These are phyloP conservation scores for Aphanomyces stellatus DNA, from an alignment of 352 stramenopile genomes.

Conservation along the genomic window DNA sequence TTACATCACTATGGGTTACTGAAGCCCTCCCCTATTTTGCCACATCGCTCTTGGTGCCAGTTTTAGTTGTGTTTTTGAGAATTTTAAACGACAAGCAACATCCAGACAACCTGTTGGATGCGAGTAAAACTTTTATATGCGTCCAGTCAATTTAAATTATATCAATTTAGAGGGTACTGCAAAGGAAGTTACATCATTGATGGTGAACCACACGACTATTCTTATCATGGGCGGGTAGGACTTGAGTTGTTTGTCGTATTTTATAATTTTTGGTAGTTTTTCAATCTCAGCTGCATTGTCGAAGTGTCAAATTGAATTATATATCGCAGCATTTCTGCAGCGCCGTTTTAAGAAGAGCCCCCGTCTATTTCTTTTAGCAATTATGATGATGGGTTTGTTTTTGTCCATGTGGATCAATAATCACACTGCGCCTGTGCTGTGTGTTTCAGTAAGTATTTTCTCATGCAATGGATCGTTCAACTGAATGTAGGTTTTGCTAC, in stretches of 20 bases:
- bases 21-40: slow-evolving; percentile 88
- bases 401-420: slow-evolving; percentile 92
- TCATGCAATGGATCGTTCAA: background rate
- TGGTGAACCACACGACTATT: slow-evolving; percentile 91
- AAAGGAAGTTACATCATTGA: slow-evolving; percentile 81
- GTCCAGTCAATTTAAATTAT: slow-evolving; percentile 4
- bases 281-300: slow-evolving; percentile 86
- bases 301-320: slow-evolving; percentile 89
- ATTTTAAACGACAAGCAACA: slow-evolving; percentile 84
- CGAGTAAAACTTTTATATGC: slow-evolving; percentile 35
- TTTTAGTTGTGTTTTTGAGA: slow-evolving; percentile 80
- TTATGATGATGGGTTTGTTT: slow-evolving; percentile 91
- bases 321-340: slow-evolving; percentile 85
- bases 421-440: slow-evolving; percentile 89
- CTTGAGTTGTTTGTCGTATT: background rate
- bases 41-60: slow-evolving; percentile 81
- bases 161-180: slow-evolving; percentile 47
- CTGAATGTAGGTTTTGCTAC: slow-evolving; percentile 44
- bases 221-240: slow-evolving; percentile 87
- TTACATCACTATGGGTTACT: slow-evolving; percentile 86
- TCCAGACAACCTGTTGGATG: slow-evolving; percentile 50
- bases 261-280: slow-evolving; percentile 29
- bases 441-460: slow-evolving; percentile 60
- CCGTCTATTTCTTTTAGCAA: slow-evolving; percentile 84
- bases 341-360: slow-evolving; percentile 83